Evolutionary conservation across 2,329 filamentous ascomycete genomes (phyloP), one percentile per base, ranked within the genome.

Genomic region (Colletotrichum chlorophyti): DNA sequence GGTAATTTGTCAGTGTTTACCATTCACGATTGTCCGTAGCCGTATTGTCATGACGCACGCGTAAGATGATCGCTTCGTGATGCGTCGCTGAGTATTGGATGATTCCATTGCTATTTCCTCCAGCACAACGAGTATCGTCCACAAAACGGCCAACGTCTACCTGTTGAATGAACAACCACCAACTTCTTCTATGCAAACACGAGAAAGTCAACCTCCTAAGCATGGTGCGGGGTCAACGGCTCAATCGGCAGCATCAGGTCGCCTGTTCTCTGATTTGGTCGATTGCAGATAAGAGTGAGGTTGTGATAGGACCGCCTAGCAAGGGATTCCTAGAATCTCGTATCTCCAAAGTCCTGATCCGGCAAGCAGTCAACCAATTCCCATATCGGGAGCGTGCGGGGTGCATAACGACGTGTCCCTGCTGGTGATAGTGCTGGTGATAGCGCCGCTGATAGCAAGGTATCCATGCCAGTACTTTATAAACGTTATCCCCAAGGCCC

Each of bases 241-340:
- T n/a, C n/a, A n/a, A n/a, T n/a, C n/a, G n/a, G n/a, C n/a, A n/a
- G n/a, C n/a, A n/a, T n/a, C n/a, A n/a, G n/a, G n/a, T n/a, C n/a
- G n/a, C n/a, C n/a, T 31, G 29, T 37, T 32, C 21, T 11, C n/a
- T 43, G 26, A 26, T 7, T n/a, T 43, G 11, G 17, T 24, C 14
- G n/a, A 14, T n/a, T 53, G 27, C 17, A 53, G 54, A 58, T 53
- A 58, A 58, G 26, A 35, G 35, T 29, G 21, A 53, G 9, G 35
- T 15, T 38, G 17, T 37, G 35, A 58, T 53, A 53, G 54, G 54
- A 35, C 27, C 54, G 49, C 54, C 54, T 54, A 58, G 52, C 37
- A 43, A 47, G 55, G 37, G 14, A 12, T 38, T 49, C 55, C 50
- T 5, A n/a, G 43, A 26, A 11, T 4, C 4, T 7, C 8, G 10